Percentiles rank a stretch among this genome's conserved stretches.
Conservation (phyloP, 2,329 filamentous ascomycete genomes). For the Ophiobolus disseminans region DNA sequence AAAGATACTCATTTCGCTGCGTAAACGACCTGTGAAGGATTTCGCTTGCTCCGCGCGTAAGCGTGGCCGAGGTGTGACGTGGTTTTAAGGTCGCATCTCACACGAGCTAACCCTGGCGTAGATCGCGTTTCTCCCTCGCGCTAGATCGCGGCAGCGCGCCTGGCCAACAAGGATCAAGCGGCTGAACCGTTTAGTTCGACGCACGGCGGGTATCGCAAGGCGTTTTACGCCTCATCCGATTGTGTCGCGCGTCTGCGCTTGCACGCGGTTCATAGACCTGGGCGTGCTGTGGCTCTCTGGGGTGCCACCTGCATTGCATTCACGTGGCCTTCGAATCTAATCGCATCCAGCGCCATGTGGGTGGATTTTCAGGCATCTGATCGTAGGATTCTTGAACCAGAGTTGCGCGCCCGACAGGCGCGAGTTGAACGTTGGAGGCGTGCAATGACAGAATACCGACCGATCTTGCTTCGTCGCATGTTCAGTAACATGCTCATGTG, state of each 20-base stretch:
- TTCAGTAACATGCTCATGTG: no score
- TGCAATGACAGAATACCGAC: no score
- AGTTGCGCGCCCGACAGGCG: no score
- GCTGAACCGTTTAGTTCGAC: constrained; percentile 13
- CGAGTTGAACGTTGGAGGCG: constrained; percentile 12
- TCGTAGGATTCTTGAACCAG: no score
- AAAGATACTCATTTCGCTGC: background rate
- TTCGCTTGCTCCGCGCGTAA: background rate
- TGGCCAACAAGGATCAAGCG: constrained; percentile 17
- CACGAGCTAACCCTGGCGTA: constrained; percentile 14
- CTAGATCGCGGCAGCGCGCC: constrained; percentile 11
- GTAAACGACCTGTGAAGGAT: background rate
- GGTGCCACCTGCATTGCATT: constrained; percentile 1
- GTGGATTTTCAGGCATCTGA: constrained; percentile 18
- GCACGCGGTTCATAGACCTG: background rate
- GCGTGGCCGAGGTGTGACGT: constrained; percentile 11
- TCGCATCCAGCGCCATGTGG: constrained; percentile 18
- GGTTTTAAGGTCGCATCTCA: constrained; percentile 23
- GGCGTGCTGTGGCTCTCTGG: background rate
- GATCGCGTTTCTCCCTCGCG: constrained; percentile 20
- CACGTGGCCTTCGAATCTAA: constrained; percentile 6
- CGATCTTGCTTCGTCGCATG: no score
- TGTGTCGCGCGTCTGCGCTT: constrained; percentile 20
- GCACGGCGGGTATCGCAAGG: constrained; percentile 16
- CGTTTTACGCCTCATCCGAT: constrained; percentile 13